These are phyloP conservation scores for Rauvolfia tetraphylla DNA, from an alignment of 257 asterid genomes.

Conservation along the genomic window DNA sequence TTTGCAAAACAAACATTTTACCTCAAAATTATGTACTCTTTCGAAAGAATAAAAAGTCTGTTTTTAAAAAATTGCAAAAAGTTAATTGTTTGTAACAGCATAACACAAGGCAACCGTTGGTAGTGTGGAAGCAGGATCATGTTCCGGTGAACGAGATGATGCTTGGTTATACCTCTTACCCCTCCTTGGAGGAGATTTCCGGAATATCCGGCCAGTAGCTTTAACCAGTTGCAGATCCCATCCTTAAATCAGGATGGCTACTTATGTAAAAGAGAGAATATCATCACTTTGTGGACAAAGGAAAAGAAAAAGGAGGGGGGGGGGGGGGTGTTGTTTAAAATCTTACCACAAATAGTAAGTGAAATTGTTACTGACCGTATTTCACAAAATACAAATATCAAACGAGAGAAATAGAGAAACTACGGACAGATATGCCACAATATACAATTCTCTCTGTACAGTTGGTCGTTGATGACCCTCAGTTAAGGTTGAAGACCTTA, in stretches of 20 bases:
- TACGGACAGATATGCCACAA: too few relatives aligned
- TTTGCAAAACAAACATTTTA: too few relatives aligned
- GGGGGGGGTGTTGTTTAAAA: background rate
- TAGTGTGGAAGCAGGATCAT: too few relatives aligned
- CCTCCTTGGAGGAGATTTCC: too few relatives aligned
- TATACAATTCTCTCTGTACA: background rate
- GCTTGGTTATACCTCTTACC: too few relatives aligned
- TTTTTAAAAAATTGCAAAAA: too few relatives aligned
- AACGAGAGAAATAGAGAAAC: background rate
- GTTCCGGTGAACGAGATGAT: too few relatives aligned
- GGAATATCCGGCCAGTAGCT: too few relatives aligned
- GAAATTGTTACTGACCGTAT: background rate
- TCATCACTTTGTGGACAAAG: background rate
- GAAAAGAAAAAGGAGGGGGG: background rate
- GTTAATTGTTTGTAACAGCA: too few relatives aligned
- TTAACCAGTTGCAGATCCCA: background rate
- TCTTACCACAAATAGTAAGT: background rate
- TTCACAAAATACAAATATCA: background rate
- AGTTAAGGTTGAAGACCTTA: slow-evolving; percentile 11
- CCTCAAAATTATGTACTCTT: too few relatives aligned
- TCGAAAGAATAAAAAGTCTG: too few relatives aligned
- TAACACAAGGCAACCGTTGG: too few relatives aligned
- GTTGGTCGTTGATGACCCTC: background rate
- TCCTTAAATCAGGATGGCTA: background rate
- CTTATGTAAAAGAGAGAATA: background rate